Percentiles rank a stretch among this genome's conserved stretches.
These are phyloP conservation scores for Crithidia mellificae DNA, from an alignment of 208 protist genomes.

Conservation along the genomic window DNA sequence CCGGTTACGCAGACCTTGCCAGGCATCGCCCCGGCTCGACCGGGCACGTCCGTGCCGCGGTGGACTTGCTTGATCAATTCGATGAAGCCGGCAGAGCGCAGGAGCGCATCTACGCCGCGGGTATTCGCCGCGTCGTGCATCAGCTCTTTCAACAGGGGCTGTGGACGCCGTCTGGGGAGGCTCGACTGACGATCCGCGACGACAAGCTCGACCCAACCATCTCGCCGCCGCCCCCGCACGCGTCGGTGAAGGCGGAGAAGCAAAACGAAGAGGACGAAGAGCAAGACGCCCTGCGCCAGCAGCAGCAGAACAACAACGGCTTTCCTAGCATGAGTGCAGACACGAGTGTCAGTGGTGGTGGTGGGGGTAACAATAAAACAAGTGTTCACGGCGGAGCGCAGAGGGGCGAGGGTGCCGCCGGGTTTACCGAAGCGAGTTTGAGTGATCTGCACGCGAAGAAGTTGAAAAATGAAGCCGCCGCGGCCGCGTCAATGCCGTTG, in stretches of 20 bases:
- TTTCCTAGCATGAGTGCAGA: too few species aligned
- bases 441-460: background rate
- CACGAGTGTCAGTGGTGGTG: too few species aligned
- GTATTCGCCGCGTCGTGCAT: constrained; percentile 24
- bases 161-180: constrained; percentile 8
- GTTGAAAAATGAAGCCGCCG: background rate
- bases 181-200: background rate
- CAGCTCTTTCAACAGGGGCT: constrained; percentile 13
- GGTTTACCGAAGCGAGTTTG: background rate
- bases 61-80: constrained; percentile 38
- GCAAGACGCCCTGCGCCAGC: background rate
- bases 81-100: constrained; percentile 40
- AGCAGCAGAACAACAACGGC: background rate
- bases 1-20: constrained; percentile 18
- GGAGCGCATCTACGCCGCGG: constrained; percentile 37
- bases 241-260: constrained; percentile 18
- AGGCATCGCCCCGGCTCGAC: constrained; percentile 37
- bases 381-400: background rate
- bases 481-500: constrained; percentile 11
- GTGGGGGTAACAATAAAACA: too few species aligned
- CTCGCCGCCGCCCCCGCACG: background rate
- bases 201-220: background rate
- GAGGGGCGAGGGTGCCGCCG: too few species aligned
- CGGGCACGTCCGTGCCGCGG: constrained; percentile 50
- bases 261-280: constrained; percentile 3